Conservation (phyloP, 2,329 filamentous ascomycete species). For the Pseudogymnoascus sp. region DNA sequence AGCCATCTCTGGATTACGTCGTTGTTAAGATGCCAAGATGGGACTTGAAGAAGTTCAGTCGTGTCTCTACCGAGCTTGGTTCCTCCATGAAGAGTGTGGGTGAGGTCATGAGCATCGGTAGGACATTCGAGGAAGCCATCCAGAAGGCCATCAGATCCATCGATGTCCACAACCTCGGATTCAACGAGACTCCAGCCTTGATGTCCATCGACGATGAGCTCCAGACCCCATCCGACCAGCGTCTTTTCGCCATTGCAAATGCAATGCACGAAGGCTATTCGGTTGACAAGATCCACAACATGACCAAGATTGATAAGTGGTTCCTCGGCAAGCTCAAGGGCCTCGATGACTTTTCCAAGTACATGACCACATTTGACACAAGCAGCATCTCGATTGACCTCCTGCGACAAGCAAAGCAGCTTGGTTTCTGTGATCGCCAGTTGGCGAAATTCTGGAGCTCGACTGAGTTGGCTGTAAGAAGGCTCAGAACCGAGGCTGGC, state of each 20-base stretch:
- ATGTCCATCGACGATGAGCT: constrained; percentile 96
- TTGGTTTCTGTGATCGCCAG: constrained; percentile 91
- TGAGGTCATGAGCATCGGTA: constrained; percentile 96
- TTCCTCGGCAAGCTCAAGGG: constrained; percentile 89
- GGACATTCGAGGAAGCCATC: constrained; percentile 95
- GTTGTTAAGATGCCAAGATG: constrained; percentile 98
- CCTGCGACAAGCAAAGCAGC: constrained; percentile 78
- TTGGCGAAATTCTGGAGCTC: constrained; percentile 90
- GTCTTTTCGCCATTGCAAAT: constrained; percentile 94
- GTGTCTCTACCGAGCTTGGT: constrained; percentile 89
- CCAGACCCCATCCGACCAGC: constrained; percentile 94
- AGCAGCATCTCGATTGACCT: constrained; percentile 59
- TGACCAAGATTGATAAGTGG: constrained; percentile 99
- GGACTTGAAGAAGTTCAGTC: constrained; percentile 98
- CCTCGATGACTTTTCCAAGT: constrained; percentile 79
- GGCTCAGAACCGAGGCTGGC: constrained; percentile 73
- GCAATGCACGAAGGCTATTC: constrained; percentile 92
- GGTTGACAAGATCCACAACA: constrained; percentile 94
- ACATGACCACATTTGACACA: constrained; percentile 60
- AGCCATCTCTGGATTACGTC: constrained; percentile 94
- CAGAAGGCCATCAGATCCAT: constrained; percentile 96
- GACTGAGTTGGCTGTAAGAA: constrained; percentile 84
- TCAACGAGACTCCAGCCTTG: constrained; percentile 76
- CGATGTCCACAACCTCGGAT: constrained; percentile 91
- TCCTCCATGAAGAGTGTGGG: constrained; percentile 99